Evolutionary conservation across 2,329 filamentous ascomycete genomes (phyloP).

Genomic region (Arthrinium puccinioides): DNA sequence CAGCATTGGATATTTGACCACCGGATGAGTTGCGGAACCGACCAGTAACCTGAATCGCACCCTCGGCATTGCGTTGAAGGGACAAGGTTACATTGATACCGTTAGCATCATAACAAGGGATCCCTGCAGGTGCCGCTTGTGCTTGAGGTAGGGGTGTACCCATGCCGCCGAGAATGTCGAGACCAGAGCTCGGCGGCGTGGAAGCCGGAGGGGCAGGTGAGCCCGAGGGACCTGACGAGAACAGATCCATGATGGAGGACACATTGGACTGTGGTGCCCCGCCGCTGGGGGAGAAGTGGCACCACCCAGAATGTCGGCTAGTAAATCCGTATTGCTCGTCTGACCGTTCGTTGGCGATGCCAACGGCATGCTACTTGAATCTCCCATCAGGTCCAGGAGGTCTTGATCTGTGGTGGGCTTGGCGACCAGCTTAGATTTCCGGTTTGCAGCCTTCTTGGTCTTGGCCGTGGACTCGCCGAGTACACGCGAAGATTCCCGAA

Average conservation of each 20-base stretch:
- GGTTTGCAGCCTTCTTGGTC: slow-evolving; percentile 60
- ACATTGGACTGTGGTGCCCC: slow-evolving; percentile 48
- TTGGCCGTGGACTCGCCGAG: slow-evolving; percentile 72
- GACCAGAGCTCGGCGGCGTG: slow-evolving; percentile 34
- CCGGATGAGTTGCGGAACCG: slow-evolving; percentile 73
- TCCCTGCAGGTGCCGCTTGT: slow-evolving; percentile 38
- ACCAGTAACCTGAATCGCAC: slow-evolving; percentile 72
- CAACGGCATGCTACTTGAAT: slow-evolving; percentile 54
- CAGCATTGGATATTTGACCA: slow-evolving; percentile 62
- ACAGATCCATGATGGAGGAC: slow-evolving; percentile 85
- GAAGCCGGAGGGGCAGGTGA: slow-evolving; percentile 30
- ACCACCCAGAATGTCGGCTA: slow-evolving; percentile 86
- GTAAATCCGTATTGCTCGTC: slow-evolving; percentile 73
- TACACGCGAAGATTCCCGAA: slow-evolving; percentile 89
- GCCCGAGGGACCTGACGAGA: slow-evolving; percentile 44
- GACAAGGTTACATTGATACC: slow-evolving; percentile 74
- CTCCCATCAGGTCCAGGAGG: slow-evolving; percentile 88
- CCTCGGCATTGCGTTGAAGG: slow-evolving; percentile 74
- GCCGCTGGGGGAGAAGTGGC: slow-evolving; percentile 41
- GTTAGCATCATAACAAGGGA: slow-evolving; percentile 81
- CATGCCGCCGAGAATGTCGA: slow-evolving; percentile 44
- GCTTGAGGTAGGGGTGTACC: slow-evolving; percentile 41
- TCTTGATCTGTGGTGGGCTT: slow-evolving; percentile 82
- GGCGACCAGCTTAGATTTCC: slow-evolving; percentile 62
- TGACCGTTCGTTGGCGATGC: slow-evolving; percentile 45